Conservation (phyloP, 306 rosid species). For the Cajanus cajan region DNA sequence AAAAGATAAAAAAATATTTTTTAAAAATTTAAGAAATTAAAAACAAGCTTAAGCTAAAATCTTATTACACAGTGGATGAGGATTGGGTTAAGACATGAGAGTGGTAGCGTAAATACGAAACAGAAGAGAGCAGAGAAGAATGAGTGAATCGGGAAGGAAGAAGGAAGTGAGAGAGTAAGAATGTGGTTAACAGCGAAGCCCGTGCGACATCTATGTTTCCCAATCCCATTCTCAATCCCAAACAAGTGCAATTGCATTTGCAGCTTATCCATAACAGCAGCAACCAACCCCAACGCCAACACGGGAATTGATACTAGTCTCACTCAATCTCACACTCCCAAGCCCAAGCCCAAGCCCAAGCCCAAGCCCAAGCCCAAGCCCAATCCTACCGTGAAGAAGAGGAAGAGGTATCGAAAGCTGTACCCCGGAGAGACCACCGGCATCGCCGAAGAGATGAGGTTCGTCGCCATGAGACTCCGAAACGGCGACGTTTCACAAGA, state of each 20-base stretch:
- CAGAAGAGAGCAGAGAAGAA: no score
- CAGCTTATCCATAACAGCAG: conserved; percentile 5
- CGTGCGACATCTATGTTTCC: background rate
- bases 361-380: conserved; percentile 22
- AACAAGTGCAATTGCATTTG: background rate
- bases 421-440: conserved; percentile 84
- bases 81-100: no score
- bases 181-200: conserved; percentile 43
- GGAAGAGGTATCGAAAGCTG: conserved; percentile 54
- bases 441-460: conserved; percentile 91
- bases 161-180: background rate
- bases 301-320: background rate
- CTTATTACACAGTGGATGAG: no score
- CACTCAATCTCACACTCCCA: conserved; percentile 14
- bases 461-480: conserved; percentile 90
- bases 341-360: conserved; percentile 21
- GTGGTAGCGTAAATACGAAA: no score
- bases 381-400: conserved; percentile 42
- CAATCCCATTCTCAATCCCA: background rate
- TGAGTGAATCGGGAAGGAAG: no score
- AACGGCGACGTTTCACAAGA: conserved; percentile 20
- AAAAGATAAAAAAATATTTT: no score
- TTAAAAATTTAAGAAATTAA: no score
- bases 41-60: no score
- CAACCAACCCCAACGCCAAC: background rate